These are phyloP conservation scores for Candida awuae DNA, from an alignment of 805 yeast genomes.

Conservation along the genomic window DNA sequence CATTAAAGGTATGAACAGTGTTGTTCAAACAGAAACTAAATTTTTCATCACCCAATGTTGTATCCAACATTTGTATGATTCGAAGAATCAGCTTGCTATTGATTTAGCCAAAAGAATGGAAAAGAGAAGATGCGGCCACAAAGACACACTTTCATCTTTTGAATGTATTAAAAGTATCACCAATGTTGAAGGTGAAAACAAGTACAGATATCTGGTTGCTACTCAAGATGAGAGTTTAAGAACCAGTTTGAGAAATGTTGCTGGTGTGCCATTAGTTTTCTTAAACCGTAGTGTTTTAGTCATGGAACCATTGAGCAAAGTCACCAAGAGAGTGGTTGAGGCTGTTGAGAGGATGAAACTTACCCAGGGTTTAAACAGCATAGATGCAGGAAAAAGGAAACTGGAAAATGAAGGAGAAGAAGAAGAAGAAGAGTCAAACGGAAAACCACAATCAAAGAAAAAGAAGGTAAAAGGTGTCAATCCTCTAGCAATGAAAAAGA, in stretches of 20 bases:
- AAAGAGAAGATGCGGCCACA: slow-evolving; percentile 87
- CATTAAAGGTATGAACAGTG: slow-evolving; percentile 69
- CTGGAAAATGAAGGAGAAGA: slow-evolving; percentile 17
- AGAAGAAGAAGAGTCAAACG: slow-evolving; percentile 13
- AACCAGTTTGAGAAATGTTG: slow-evolving; percentile 58
- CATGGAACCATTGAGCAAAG: slow-evolving; percentile 84
- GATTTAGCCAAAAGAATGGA: slow-evolving; percentile 77
- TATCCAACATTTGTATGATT: slow-evolving; percentile 72
- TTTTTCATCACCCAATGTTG: slow-evolving; percentile 95
- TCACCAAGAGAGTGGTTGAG: slow-evolving; percentile 45
- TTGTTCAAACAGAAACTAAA: slow-evolving; percentile 79
- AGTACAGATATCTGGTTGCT: slow-evolving; percentile 86
- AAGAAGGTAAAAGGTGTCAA: slow-evolving; percentile 69
- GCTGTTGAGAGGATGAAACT: slow-evolving; percentile 59
- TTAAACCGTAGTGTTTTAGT: slow-evolving; percentile 90
- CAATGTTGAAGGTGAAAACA: slow-evolving; percentile 65
- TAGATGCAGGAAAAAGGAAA: slow-evolving; percentile 38
- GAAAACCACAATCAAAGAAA: slow-evolving; percentile 16
- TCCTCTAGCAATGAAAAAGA: slow-evolving; percentile 83
- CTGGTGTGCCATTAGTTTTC: slow-evolving; percentile 86
- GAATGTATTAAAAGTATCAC: slow-evolving; percentile 75
- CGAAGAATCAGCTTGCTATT: slow-evolving; percentile 68
- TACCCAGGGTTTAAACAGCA: slow-evolving; percentile 69
- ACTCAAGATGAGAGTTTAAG: slow-evolving; percentile 71
- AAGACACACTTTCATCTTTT: slow-evolving; percentile 40